phyloP scores from a whole-genome alignment of 2,329 filamentous ascomycete species.

The Sodiomyces alkalinus region DNA sequence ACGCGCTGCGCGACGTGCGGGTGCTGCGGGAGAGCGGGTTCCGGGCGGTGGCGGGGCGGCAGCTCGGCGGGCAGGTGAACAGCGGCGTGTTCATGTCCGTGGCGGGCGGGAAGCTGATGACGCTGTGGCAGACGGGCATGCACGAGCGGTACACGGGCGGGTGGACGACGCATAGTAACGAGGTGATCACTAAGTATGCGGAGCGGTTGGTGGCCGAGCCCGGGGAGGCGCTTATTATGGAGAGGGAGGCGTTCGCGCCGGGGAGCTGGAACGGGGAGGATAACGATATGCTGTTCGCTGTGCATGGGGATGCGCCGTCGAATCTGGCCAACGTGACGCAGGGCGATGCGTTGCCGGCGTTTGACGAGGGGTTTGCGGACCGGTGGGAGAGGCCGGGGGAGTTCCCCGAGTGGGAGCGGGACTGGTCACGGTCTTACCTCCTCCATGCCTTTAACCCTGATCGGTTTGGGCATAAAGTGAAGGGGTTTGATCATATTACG shows the following conservation, averaged over 20 bases:
- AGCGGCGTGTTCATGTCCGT: conserved; percentile 12
- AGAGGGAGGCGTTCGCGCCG: conserved; percentile 11
- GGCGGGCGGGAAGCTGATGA: conserved; percentile 7
- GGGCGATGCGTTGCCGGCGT: conserved; percentile 2
- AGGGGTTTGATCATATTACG: conserved; percentile 4
- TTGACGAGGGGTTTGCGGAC: neutral
- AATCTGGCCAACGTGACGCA: conserved; percentile 1
- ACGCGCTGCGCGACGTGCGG: conserved; percentile 2
- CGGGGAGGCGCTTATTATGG: conserved; percentile 12
- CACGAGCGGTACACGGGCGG: conserved; percentile 13
- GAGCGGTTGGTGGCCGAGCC: conserved; percentile 30
- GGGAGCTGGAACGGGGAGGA: conserved; percentile 8
- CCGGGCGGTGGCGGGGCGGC: conserved; percentile 8
- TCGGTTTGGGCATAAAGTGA: conserved; percentile 2
- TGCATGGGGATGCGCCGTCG: conserved; percentile 7
- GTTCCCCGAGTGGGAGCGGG: conserved; percentile 6
- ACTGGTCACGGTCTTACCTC: conserved; percentile 10
- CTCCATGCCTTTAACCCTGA: conserved; percentile 10
- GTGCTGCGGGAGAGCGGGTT: conserved; percentile 5
- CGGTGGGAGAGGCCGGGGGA: neutral
- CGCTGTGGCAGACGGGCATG: conserved; percentile 11
- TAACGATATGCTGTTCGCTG: conserved; percentile 5
- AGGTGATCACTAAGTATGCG: conserved; percentile 11
- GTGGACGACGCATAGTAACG: conserved; percentile 15
- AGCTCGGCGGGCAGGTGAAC: conserved; percentile 7